Evolutionary conservation across 1,284 basidiomycete species (phyloP).

Genomic region (Ganoderma lingzhi): DNA sequence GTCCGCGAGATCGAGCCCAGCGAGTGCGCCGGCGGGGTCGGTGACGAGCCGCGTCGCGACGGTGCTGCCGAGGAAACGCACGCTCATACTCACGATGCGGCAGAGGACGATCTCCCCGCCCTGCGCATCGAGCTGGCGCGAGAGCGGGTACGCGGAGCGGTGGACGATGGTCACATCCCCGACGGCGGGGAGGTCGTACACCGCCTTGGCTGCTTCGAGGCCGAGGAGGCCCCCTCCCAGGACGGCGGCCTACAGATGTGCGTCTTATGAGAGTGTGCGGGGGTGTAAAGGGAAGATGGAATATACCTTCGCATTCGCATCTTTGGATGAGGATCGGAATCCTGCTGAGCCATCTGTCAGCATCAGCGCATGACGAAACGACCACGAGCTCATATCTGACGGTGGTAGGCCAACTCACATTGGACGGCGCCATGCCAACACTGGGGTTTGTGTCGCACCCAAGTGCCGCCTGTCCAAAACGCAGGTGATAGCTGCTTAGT

Average conservation of each 20-base stretch:
- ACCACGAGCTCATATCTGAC: no score
- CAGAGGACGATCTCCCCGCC: slow-evolving; percentile 76
- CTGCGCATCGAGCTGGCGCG: slow-evolving; percentile 75
- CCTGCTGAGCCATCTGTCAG: no score
- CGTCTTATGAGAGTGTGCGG: no score
- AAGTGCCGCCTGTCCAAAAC: no score
- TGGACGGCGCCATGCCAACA: no score
- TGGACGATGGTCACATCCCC: slow-evolving; percentile 63
- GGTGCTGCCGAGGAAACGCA: slow-evolving; percentile 63
- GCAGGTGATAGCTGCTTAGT: no score
- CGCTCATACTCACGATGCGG: slow-evolving; percentile 73
- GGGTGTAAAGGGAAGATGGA: neutral
- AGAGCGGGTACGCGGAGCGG: slow-evolving; percentile 69
- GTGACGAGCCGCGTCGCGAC: slow-evolving; percentile 53
- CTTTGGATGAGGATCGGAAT: no score
- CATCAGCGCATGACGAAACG: no score
- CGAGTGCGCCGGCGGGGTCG: slow-evolving; percentile 44
- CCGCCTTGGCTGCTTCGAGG: slow-evolving; percentile 79
- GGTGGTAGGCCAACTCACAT: no score
- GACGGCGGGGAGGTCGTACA: slow-evolving; percentile 63
- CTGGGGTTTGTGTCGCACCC: no score
- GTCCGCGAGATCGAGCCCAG: slow-evolving; percentile 58
- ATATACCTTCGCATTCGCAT: slow-evolving; percentile 34
- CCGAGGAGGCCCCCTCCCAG: slow-evolving; percentile 81
- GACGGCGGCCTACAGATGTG: slow-evolving; percentile 52